A percentile compares a stretch with the other conserved stretches of the same genome.
These are phyloP conservation scores for Hymenoscyphus infarciens DNA, from an alignment of 2,329 filamentous ascomycete genomes.

Conservation along the genomic window DNA sequence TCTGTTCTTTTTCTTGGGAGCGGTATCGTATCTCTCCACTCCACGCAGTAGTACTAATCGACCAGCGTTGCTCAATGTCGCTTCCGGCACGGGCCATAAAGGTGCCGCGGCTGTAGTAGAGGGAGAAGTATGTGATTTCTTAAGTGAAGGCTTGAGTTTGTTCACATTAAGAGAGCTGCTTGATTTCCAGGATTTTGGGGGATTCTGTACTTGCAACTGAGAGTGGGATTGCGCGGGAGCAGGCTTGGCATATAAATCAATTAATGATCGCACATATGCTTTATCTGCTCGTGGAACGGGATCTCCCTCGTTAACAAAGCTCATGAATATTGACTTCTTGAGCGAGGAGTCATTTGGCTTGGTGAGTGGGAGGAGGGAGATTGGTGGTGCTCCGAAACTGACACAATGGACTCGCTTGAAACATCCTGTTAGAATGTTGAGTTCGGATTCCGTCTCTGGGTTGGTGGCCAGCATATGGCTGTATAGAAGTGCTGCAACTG, in stretches of 20 bases:
- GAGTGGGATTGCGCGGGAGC: conserved; percentile 21
- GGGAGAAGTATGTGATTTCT: conserved; percentile 23
- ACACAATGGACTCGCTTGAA: conserved; percentile 82
- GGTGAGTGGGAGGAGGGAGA: conserved; percentile 65
- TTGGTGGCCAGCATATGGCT: conserved; percentile 70
- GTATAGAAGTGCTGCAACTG: conserved; percentile 76
- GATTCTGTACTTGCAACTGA: neutral
- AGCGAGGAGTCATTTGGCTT: conserved; percentile 50
- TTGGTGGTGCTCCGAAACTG: conserved; percentile 79
- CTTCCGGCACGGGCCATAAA: conserved; percentile 62
- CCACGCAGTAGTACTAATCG: conserved; percentile 62
- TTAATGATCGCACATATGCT: conserved; percentile 67
- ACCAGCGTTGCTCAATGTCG: conserved; percentile 67
- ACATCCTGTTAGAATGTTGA: conserved; percentile 63
- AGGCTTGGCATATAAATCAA: conserved; percentile 66
- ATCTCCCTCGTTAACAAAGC: conserved; percentile 83
- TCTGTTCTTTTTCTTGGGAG: conserved; percentile 43
- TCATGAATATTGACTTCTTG: conserved; percentile 69
- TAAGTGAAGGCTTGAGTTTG: conserved; percentile 22
- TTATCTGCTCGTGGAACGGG: conserved; percentile 75
- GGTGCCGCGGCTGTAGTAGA: conserved; percentile 35
- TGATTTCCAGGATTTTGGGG: conserved; percentile 19
- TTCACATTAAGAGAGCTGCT: conserved; percentile 22
- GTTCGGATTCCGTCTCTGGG: conserved; percentile 56
- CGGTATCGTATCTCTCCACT: conserved; percentile 40